A percentile compares a stretch with the other conserved stretches of the same genome.
These are phyloP conservation scores for Pleurotus sapidus DNA, from an alignment of 768 basidiomycete genomes.

Conservation along the genomic window DNA sequence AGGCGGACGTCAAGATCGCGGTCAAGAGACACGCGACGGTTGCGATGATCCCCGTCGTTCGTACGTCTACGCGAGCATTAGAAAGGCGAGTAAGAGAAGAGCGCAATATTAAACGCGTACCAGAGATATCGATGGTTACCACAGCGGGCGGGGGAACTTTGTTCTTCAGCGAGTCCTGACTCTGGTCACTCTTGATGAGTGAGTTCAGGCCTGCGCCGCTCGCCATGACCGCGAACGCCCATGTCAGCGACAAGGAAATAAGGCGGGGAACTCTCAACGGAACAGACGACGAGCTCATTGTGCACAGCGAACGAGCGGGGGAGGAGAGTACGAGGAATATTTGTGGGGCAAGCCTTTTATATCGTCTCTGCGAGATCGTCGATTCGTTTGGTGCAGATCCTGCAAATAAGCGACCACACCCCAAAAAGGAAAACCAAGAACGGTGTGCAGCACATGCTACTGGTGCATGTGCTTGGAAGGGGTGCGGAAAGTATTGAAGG, in stretches of 20 bases:
- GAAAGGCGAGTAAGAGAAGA: background rate
- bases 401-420: background rate
- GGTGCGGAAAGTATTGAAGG: background rate
- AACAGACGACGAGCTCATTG: constrained; percentile 9
- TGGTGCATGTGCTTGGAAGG: background rate
- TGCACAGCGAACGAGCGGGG: constrained; percentile 3
- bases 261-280: constrained; percentile 22
- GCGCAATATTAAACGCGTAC: constrained; percentile 2
- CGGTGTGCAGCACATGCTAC: background rate
- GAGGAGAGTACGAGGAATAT: background rate
- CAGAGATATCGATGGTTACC: constrained; percentile 18
- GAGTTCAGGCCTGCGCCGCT: constrained; percentile 18
- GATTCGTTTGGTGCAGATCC: background rate
- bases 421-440: constrained; percentile 1
- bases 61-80: constrained; percentile 16
- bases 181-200: constrained; percentile 19
- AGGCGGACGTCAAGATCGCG: constrained; percentile 13
- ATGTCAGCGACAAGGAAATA: constrained; percentile 24
- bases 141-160: constrained; percentile 12
- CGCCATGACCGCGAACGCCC: constrained; percentile 18
- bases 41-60: constrained; percentile 16
- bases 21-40: constrained; percentile 16
- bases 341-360: constrained; percentile 1
- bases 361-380: background rate
- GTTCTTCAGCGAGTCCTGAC: constrained; percentile 14